phyloP scores from a whole-genome alignment of 2,329 filamentous ascomycete genomes.

The Pyricularia sp. region DNA sequence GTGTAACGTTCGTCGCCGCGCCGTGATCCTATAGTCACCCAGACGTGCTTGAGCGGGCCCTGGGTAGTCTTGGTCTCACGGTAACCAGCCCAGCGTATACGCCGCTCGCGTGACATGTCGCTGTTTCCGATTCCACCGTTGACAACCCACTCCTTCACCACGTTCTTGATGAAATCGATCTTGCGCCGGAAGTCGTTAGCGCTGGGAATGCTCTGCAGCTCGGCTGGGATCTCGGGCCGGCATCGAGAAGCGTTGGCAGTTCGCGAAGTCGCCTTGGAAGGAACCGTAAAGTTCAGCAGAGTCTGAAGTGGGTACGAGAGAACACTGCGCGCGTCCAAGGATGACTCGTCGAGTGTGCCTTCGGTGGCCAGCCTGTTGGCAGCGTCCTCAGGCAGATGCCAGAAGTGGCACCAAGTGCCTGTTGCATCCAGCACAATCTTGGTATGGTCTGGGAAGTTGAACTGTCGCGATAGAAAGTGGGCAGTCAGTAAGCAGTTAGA shows the following conservation, averaged over 20 bases:
- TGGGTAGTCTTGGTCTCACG: conserved; percentile 41
- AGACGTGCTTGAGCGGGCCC: conserved; percentile 45
- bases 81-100: conserved; percentile 45
- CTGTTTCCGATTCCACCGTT: conserved; percentile 60
- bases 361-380: conserved; percentile 50
- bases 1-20: conserved; percentile 44
- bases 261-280: conserved; percentile 24
- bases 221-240: conserved; percentile 46
- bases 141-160: conserved; percentile 57
- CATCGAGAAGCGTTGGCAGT: conserved; percentile 32
- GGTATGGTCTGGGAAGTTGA: conserved; percentile 82
- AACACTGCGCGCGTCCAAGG: conserved; percentile 56
- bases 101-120: conserved; percentile 38
- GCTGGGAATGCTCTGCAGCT: conserved; percentile 50
- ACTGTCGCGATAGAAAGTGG: conserved; percentile 30
- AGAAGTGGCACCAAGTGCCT: conserved; percentile 66
- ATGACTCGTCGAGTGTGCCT: conserved; percentile 56
- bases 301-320: conserved; percentile 61
- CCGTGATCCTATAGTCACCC: conserved; percentile 54
- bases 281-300: conserved; percentile 51
- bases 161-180: conserved; percentile 55
- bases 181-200: conserved; percentile 64
- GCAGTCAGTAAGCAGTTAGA: conserved; percentile 11
- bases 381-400: conserved; percentile 60
- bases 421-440: conserved; percentile 67